These are phyloP conservation scores for Candida vartiovaarae DNA, from an alignment of 805 yeast species.

Conservation along the genomic window DNA sequence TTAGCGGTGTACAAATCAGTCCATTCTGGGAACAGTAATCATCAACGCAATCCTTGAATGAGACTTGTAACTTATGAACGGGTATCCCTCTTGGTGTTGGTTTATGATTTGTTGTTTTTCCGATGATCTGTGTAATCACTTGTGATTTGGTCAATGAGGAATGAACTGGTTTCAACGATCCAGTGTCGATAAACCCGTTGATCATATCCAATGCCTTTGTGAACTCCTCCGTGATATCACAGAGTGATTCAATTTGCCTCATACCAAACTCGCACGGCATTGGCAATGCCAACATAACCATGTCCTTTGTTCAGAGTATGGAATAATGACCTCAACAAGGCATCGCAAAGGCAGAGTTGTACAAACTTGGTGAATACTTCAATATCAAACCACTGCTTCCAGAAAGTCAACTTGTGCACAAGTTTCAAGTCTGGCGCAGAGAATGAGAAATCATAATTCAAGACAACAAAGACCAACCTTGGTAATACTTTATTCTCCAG, in stretches of 20 bases:
- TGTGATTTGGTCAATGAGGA: background rate
- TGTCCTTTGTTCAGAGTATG: constrained; percentile 1
- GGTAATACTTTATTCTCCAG: constrained; percentile 20
- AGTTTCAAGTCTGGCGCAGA: constrained; percentile 14
- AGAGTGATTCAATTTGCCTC: constrained; percentile 15
- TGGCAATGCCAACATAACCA: constrained; percentile 8
- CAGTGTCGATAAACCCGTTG: constrained; percentile 22
- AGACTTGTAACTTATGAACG: constrained; percentile 32
- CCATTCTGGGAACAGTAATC: constrained; percentile 48
- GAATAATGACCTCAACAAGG: constrained; percentile 13
- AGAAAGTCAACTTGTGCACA: constrained; percentile 16
- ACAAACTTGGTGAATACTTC: constrained; percentile 21
- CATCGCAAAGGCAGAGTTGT: constrained; percentile 30
- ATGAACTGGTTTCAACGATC: constrained; percentile 7
- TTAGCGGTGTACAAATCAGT: constrained; percentile 23
- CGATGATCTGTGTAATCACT: background rate
- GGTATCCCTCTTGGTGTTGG: constrained; percentile 33
- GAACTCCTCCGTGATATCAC: constrained; percentile 12
- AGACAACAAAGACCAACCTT: constrained; percentile 8
- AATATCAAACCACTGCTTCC: constrained; percentile 19
- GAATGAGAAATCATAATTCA: constrained; percentile 5
- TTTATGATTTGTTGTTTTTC: background rate
- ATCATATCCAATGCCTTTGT: constrained; percentile 25
- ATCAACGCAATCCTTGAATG: constrained; percentile 61
- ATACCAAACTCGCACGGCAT: constrained; percentile 28